Base-by-base conservation (phyloP, 208 protist species). In the Crithidia sp. region DNA sequence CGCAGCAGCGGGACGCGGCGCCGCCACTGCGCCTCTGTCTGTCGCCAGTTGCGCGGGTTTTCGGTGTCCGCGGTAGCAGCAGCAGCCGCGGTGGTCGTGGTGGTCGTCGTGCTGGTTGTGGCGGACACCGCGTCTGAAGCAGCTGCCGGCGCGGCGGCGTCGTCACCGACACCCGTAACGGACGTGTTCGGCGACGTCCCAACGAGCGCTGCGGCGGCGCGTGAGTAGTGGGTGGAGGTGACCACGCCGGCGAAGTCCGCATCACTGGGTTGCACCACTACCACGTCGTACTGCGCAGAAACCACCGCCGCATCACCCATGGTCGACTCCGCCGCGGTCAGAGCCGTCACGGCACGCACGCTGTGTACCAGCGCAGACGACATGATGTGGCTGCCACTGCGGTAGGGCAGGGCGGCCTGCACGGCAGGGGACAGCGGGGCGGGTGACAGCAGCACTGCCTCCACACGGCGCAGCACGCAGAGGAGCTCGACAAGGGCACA, bases 401-500 rank as follows among this genome's bases (percentile, higher is more conserved):
- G 14, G 50, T 55, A 55, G 50, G 14, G 50, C 50, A 55, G 16
- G 6, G 50, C 50, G 16, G 50, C 50, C 14, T 19, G n/a, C 4
- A 59, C 52, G 7, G 49, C 64, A 5, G 62, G 49, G 44, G 40
- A 47, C 4, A 47, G 69, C 16, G 40, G 39, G 5, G 19, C 41
- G 10, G 69, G 16, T n/a, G 44, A 59, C 28, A n/a, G 7, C 8
- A 74, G 52, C 14, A 74, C 59, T 0, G 49, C 49, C 47, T 74
- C 57, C 17, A 67, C 57, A 16, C 60, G 52, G 44, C 69, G 49
- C 45, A 74, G 14, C 45, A 17, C 4, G 4, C 59, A 63, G 39
- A 74, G 69, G 16, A 74, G 39, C 59, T 74, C 59, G 17, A 62
- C 69, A n/a, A 74, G 40, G 9, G 69, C 40, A 13, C 14, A 56